These are phyloP conservation scores for Sutorius australiensis DNA, from an alignment of 768 basidiomycete genomes.

Conservation along the genomic window DNA sequence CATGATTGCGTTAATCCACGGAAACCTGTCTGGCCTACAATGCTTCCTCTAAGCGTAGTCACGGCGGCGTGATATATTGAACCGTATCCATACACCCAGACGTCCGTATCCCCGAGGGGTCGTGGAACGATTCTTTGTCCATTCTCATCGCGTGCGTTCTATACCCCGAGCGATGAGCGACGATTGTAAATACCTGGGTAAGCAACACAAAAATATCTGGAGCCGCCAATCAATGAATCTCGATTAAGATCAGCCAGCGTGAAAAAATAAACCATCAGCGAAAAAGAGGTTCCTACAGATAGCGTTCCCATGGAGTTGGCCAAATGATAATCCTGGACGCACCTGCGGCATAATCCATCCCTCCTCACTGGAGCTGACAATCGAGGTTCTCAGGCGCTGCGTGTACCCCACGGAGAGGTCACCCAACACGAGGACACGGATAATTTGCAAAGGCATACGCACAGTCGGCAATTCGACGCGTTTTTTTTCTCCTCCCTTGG, in stretches of 20 bases:
- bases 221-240: conserved; percentile 5
- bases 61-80: conserved; percentile 3
- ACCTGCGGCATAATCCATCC: conserved; percentile 5
- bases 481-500: background rate
- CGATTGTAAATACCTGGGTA: background rate
- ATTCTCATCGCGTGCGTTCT: conserved; percentile 5
- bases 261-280: conserved; percentile 3
- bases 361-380: conserved; percentile 2
- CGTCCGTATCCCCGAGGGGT: conserved; percentile 10
- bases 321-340: conserved; percentile 4
- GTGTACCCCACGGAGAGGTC: background rate
- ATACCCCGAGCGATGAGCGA: background rate
- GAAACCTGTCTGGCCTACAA: background rate
- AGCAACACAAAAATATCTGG: conserved; percentile 6
- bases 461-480: conserved; percentile 6
- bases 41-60: background rate
- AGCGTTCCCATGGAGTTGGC: conserved; percentile 23
- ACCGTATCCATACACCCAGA: conserved; percentile 6
- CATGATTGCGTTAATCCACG: conserved; percentile 24
- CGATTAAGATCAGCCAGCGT: background rate
- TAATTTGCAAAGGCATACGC: conserved; percentile 4
- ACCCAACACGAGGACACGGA: background rate
- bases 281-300: conserved; percentile 5
- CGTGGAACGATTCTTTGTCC: conserved; percentile 12
- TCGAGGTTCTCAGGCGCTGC: conserved; percentile 10